These are phyloP conservation scores for Monotropa hypopitys DNA, from an alignment of 179 eudicot species.

Conservation along the genomic window DNA sequence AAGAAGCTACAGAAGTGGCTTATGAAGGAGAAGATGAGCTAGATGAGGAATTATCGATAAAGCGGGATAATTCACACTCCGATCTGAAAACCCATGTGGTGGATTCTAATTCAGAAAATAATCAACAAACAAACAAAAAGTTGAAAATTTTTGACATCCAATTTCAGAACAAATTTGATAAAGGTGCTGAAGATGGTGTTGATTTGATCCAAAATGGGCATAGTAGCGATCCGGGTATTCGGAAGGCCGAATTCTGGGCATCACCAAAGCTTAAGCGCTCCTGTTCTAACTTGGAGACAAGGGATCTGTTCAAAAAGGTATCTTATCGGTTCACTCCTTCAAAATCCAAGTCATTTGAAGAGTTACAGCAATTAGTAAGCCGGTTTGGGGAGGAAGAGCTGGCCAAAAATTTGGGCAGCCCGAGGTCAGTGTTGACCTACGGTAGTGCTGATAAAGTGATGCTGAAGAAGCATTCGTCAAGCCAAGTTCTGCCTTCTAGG, in stretches of 20 bases:
- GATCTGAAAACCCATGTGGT: slow-evolving; percentile 25
- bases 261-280: slow-evolving; percentile 66
- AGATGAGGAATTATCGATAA: slow-evolving; percentile 38
- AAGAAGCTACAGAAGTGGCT: slow-evolving; percentile 35
- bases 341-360: slow-evolving; percentile 41
- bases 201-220: slow-evolving; percentile 36
- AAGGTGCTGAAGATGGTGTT: slow-evolving; percentile 18
- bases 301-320: slow-evolving; percentile 38
- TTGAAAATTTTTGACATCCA: slow-evolving; percentile 4
- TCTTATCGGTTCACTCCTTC: slow-evolving; percentile 30
- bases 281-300: slow-evolving; percentile 53
- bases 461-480: slow-evolving; percentile 66
- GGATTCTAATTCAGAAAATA: slow-evolving; percentile 14
- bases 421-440: slow-evolving; percentile 36
- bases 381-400: slow-evolving; percentile 18
- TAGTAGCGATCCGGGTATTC: slow-evolving; percentile 67
- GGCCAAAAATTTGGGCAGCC: slow-evolving; percentile 36
- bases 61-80: slow-evolving; percentile 37
- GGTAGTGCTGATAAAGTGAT: slow-evolving; percentile 75
- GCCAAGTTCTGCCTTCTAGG: slow-evolving; percentile 75
- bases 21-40: slow-evolving; percentile 83
- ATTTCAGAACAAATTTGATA: slow-evolving; percentile 15
- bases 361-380: slow-evolving; percentile 40
- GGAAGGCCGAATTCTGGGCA: slow-evolving; percentile 34
- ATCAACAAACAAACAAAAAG: slow-evolving; percentile 10